A percentile compares a stretch with the other conserved stretches of the same genome.
Evolutionary conservation across 345 rosid species (phyloP).

Genomic region (Rhizophora mangle): DNA sequence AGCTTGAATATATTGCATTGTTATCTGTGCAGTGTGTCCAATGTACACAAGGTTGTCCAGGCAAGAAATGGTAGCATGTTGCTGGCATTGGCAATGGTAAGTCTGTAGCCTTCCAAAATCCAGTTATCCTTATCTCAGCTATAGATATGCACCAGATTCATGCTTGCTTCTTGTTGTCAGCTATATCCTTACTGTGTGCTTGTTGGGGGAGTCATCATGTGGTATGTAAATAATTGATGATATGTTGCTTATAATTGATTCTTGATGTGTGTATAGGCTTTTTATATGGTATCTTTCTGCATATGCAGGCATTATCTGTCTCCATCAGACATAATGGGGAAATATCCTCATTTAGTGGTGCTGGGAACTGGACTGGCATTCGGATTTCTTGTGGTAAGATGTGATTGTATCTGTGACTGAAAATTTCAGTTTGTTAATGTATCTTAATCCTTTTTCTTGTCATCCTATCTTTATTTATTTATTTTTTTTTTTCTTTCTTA

Average conservation of each 20-base stretch:
- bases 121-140: background rate
- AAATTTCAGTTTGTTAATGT: background rate
- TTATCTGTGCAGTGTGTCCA: conserved; percentile 49
- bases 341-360: conserved; percentile 83
- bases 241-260: background rate
- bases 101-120: conserved; percentile 7
- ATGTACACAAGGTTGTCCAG: conserved; percentile 74
- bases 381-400: conserved; percentile 92
- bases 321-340: conserved; percentile 67
- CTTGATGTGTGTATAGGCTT: background rate
- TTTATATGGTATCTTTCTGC: conserved; percentile 11
- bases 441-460: no score
- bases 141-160: conserved; percentile 7
- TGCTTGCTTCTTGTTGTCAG: conserved; percentile 40
- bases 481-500: no score
- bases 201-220: conserved; percentile 71
- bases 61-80: conserved; percentile 87
- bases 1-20: conserved; percentile 15
- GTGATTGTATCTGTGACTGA: background rate
- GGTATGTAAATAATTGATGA: conserved; percentile 42
- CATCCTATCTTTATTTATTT: no score
- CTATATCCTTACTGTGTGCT: conserved; percentile 74
- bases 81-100: conserved; percentile 90
- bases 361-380: conserved; percentile 98
- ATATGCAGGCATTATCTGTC: conserved; percentile 71